Conservation (phyloP, 1,284 basidiomycete species). For the Trichosporon sp. region DNA sequence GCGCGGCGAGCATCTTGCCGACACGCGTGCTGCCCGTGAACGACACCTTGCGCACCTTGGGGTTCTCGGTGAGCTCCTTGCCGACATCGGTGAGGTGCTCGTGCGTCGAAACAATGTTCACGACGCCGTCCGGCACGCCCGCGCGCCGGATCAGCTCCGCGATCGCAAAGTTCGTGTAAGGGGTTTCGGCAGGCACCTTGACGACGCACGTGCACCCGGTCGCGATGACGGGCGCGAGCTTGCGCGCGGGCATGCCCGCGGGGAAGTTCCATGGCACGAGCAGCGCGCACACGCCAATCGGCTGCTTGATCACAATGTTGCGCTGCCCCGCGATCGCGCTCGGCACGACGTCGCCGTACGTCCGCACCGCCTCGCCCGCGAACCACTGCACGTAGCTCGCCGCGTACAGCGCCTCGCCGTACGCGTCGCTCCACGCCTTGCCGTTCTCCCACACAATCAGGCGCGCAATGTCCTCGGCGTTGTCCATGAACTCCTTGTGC, state of each 20-base stretch:
- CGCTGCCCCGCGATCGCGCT: slow-evolving; percentile 66
- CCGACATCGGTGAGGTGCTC: slow-evolving; percentile 43
- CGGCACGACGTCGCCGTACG: slow-evolving; percentile 72
- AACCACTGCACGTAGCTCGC: slow-evolving; percentile 77
- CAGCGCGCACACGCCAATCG: slow-evolving; percentile 60
- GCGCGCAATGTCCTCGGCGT: slow-evolving; percentile 41
- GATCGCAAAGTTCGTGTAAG: slow-evolving; percentile 80
- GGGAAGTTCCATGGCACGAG: slow-evolving; percentile 72
- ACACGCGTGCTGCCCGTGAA: slow-evolving; percentile 90
- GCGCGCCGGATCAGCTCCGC: slow-evolving; percentile 71
- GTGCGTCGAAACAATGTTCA: slow-evolving; percentile 77
- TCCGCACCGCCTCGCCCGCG: slow-evolving; percentile 82
- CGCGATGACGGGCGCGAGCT: slow-evolving; percentile 63
- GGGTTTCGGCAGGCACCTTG: slow-evolving; percentile 94
- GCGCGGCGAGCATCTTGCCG: slow-evolving; percentile 79
- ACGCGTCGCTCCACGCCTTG: slow-evolving; percentile 75
- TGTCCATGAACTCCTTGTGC: slow-evolving; percentile 31
- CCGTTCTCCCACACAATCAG: slow-evolving; percentile 70
- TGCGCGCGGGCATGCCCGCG: slow-evolving; percentile 70
- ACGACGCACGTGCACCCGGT: slow-evolving; percentile 94
- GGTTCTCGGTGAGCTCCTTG: slow-evolving; percentile 46
- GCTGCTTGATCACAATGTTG: slow-evolving; percentile 92
- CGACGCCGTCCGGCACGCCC: slow-evolving; percentile 88
- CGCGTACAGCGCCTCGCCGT: slow-evolving; percentile 74
- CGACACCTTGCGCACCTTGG: slow-evolving; percentile 63